A percentile compares a stretch with the other conserved stretches of the same genome.
phyloP scores from a whole-genome alignment of 164 flowering plant species.

The Tinospora cordifolia region DNA sequence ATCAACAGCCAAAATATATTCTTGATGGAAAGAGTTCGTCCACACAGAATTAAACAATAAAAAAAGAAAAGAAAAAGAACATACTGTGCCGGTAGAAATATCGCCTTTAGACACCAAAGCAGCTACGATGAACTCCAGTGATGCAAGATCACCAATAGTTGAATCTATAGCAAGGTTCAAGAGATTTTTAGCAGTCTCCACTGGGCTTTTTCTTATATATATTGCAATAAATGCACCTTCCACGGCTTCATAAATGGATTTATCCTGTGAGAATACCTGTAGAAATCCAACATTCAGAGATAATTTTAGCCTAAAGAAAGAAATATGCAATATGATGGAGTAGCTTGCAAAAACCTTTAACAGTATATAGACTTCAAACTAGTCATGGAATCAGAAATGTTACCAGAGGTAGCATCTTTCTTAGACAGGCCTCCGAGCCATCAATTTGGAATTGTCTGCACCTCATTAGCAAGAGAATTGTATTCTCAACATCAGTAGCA shows the following conservation, averaged over 20 bases:
- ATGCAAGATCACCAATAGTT: slow-evolving; percentile 91
- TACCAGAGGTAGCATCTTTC: slow-evolving; percentile 96
- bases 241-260: slow-evolving; percentile 89
- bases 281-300: slow-evolving; percentile 11
- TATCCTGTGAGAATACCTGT: slow-evolving; percentile 96
- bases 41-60: no score
- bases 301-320: not conserved
- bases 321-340: not conserved
- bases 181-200: slow-evolving; percentile 78
- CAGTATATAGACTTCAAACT: no score
- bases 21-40: not conserved
- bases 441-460: slow-evolving; percentile 94
- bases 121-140: slow-evolving; percentile 64
- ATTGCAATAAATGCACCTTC: slow-evolving; percentile 86
- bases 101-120: slow-evolving; percentile 85
- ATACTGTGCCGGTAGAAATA: slow-evolving; percentile 57
- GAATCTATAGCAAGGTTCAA: slow-evolving; percentile 73
- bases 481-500: slow-evolving; percentile 86
- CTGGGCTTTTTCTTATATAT: slow-evolving; percentile 55
- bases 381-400: slow-evolving; percentile 15
- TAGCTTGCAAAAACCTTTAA: not conserved
- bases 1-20: not conserved
- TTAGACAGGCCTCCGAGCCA: slow-evolving; percentile 84
- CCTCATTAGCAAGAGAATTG: slow-evolving; percentile 87
- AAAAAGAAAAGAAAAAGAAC: slow-evolving; percentile 12